phyloP scores from a whole-genome alignment of 148 eudicot genomes.

The Polygonum maritimum region DNA sequence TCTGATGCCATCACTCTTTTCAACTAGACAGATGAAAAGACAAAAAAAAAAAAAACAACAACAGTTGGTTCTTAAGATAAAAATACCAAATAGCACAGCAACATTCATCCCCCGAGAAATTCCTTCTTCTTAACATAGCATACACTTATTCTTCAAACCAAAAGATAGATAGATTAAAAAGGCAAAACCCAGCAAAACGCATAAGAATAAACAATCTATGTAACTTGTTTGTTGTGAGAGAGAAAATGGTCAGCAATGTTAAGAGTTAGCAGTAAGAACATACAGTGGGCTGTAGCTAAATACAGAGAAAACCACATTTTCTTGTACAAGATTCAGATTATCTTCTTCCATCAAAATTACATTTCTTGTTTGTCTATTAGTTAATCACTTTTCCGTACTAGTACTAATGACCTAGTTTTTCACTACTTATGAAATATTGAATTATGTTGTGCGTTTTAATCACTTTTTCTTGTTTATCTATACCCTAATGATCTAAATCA shows the following conservation, averaged over 20 bases:
- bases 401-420: neutral
- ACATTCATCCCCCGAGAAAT: neutral
- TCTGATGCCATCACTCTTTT: conserved; percentile 88
- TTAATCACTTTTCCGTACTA: neutral
- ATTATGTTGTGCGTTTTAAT: no score
- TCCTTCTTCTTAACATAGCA: neutral
- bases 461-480: no score
- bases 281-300: neutral
- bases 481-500: neutral
- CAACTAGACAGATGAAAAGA: conserved; percentile 35
- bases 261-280: neutral
- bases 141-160: neutral
- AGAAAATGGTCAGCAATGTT: neutral
- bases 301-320: no score
- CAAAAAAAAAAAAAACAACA: neutral
- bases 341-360: neutral
- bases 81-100: neutral
- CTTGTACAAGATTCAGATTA: neutral
- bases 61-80: neutral
- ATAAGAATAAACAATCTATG: neutral
- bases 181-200: neutral
- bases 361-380: neutral
- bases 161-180: neutral
- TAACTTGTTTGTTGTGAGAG: neutral
- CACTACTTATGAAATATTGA: no score